phyloP scores from a whole-genome alignment of 257 asterid species.

The Salvia hispanica region DNA sequence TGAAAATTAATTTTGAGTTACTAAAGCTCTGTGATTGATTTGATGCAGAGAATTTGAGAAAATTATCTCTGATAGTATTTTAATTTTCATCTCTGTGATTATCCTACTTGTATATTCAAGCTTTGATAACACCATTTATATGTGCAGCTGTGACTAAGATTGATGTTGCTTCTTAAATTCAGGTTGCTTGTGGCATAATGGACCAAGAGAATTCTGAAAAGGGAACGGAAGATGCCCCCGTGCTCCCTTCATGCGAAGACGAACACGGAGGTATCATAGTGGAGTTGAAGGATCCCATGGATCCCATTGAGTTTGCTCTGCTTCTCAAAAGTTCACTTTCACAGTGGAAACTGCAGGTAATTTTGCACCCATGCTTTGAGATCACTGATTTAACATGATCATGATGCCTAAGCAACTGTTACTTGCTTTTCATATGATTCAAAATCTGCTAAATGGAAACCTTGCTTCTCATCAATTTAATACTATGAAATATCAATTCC shows the following conservation, averaged over 20 bases:
- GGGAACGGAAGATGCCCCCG: conserved; percentile 30
- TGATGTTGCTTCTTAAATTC: conserved; percentile 19
- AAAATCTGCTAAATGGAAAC: background rate
- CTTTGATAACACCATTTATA: background rate
- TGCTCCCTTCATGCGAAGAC: conserved; percentile 60
- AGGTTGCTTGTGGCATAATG: conserved; percentile 40
- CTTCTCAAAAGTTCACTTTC: conserved; percentile 52
- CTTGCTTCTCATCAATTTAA: background rate
- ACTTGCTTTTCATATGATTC: conserved; percentile 12
- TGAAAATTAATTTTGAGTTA: too few species aligned
- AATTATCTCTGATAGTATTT: background rate
- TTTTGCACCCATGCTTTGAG: background rate
- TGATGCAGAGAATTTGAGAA: background rate
- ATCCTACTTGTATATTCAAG: background rate
- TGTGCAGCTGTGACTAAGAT: conserved; percentile 1
- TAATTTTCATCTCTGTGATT: background rate
- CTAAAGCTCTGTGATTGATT: too few species aligned
- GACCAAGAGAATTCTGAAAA: conserved; percentile 42
- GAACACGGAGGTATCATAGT: conserved; percentile 68
- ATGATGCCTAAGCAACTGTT: background rate
- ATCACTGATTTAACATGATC: background rate
- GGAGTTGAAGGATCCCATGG: conserved; percentile 59
- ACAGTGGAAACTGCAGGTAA: conserved; percentile 72
- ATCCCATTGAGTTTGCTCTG: conserved; percentile 45
- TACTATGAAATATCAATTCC: background rate